These are phyloP conservation scores for Termitomyces sp. DNA, from an alignment of 768 basidiomycete genomes.

Conservation along the genomic window DNA sequence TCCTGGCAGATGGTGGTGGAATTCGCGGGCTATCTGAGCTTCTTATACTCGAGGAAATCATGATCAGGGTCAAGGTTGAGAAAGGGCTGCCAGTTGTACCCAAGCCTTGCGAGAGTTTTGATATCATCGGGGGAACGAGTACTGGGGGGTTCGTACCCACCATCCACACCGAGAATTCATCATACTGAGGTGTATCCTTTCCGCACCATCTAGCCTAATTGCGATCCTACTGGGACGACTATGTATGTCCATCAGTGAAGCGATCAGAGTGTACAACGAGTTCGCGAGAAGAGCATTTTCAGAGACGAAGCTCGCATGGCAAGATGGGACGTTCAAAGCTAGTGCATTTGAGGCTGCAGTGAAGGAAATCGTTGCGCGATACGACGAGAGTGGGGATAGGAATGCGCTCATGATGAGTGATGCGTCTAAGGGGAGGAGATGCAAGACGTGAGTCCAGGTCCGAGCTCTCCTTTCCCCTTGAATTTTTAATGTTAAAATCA, in stretches of 20 bases:
- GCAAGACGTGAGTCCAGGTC: conserved; percentile 2
- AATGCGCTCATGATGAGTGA: conserved; percentile 1
- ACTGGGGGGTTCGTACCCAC: conserved; percentile 17
- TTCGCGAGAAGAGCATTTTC: conserved; percentile 11
- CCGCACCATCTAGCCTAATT: conserved; percentile 16
- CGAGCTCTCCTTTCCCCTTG: neutral
- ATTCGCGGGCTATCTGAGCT: conserved; percentile 6
- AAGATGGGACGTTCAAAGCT: conserved; percentile 1
- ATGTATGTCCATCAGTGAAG: conserved; percentile 17
- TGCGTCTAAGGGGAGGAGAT: neutral
- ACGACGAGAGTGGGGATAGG: neutral
- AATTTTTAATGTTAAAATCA: too few species aligned
- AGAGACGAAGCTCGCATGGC: neutral
- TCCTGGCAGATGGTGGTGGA: conserved; percentile 1
- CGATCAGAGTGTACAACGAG: conserved; percentile 12
- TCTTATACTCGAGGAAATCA: conserved; percentile 1
- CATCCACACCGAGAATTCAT: too few species aligned
- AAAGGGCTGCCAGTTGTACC: neutral
- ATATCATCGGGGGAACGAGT: conserved; percentile 20
- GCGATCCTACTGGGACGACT: conserved; percentile 23
- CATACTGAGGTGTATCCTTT: neutral
- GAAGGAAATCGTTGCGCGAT: neutral
- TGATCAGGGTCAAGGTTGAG: neutral
- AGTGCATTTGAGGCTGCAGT: neutral
- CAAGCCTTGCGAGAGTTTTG: conserved; percentile 21